Evolutionary conservation across 805 yeast species (phyloP).

Genomic region (Ogataea nonfermentans): DNA sequence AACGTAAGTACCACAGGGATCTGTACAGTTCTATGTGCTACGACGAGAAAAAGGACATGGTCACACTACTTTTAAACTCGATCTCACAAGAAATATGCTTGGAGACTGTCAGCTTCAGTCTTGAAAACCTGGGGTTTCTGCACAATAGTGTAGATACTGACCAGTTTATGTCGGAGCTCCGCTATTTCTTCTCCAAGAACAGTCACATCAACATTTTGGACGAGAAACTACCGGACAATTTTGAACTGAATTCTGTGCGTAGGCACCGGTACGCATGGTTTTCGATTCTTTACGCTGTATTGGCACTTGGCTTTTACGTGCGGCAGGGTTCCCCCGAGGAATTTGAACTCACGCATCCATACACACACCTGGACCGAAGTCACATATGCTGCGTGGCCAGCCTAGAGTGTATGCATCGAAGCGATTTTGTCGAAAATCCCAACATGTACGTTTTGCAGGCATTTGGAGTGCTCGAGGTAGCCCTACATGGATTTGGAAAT

Average conservation of each 20-base stretch:
- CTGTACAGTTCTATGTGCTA: background rate
- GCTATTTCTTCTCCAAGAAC: background rate
- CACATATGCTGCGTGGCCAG: slow-evolving; percentile 3
- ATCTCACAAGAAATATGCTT: background rate
- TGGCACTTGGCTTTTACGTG: slow-evolving; percentile 1
- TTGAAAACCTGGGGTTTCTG: slow-evolving; percentile 1
- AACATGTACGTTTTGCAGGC: slow-evolving; percentile 4
- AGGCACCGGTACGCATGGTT: slow-evolving; percentile 1
- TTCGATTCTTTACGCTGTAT: slow-evolving; percentile 3
- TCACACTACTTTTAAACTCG: background rate
- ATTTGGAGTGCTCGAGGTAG: background rate
- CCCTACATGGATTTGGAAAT: slow-evolving; percentile 6
- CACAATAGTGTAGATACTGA: background rate
- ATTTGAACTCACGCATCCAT: background rate
- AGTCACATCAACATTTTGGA: background rate
- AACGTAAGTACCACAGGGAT: background rate
- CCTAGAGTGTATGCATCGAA: slow-evolving; percentile 4
- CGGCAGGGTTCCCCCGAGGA: slow-evolving; percentile 1
- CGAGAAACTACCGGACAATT: background rate
- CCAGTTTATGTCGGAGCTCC: background rate
- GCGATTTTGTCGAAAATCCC: slow-evolving; percentile 4
- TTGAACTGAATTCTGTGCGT: background rate
- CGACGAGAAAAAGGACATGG: background rate
- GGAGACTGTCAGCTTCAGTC: background rate
- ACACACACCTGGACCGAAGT: slow-evolving; percentile 1